A percentile compares a stretch with the other conserved stretches of the same genome.
These are phyloP conservation scores for Tagetes erecta DNA, from an alignment of 129 eudicot species.

Conservation along the genomic window DNA sequence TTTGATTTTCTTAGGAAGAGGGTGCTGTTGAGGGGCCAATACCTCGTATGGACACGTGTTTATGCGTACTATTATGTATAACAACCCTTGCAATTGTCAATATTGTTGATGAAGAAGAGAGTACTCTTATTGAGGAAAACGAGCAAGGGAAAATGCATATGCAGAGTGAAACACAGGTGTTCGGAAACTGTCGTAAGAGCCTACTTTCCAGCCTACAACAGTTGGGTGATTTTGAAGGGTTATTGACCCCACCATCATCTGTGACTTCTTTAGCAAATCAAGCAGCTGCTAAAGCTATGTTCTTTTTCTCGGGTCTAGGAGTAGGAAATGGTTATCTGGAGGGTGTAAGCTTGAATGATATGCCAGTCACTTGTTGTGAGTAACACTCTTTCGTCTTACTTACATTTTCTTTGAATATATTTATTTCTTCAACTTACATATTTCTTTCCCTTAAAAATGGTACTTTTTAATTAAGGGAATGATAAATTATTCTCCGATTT, in stretches of 20 bases:
- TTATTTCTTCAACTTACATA: slow-evolving; percentile 4
- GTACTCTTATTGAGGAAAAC: slow-evolving; percentile 36
- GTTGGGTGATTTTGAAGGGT: slow-evolving; percentile 76
- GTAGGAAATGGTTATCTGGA: slow-evolving; percentile 76
- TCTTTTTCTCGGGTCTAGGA: slow-evolving; percentile 75
- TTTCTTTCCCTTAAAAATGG: slow-evolving; percentile 18
- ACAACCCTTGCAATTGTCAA: slow-evolving; percentile 68
- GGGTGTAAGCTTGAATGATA: slow-evolving; percentile 69
- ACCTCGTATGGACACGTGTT: slow-evolving; percentile 93
- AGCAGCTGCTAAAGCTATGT: slow-evolving; percentile 92
- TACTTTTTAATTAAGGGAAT: background rate
- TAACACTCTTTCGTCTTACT: slow-evolving; percentile 23
- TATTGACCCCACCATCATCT: slow-evolving; percentile 75
- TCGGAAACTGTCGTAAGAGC: slow-evolving; percentile 68
- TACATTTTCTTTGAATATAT: slow-evolving; percentile 19
- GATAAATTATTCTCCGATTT: background rate
- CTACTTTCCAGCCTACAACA: slow-evolving; percentile 75
- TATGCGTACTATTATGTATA: slow-evolving; percentile 81
- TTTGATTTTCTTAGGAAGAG: slow-evolving; percentile 57
- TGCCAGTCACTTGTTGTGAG: slow-evolving; percentile 83
- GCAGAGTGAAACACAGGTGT: slow-evolving; percentile 45
- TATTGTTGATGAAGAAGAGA: slow-evolving; percentile 82
- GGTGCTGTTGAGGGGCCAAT: slow-evolving; percentile 92
- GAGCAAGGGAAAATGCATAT: slow-evolving; percentile 37
- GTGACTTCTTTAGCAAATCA: slow-evolving; percentile 75